A percentile compares a stretch with the other conserved stretches of the same genome.
phyloP scores from a whole-genome alignment of 1,139 yeast species.

The Petasospora rhodanensis region DNA sequence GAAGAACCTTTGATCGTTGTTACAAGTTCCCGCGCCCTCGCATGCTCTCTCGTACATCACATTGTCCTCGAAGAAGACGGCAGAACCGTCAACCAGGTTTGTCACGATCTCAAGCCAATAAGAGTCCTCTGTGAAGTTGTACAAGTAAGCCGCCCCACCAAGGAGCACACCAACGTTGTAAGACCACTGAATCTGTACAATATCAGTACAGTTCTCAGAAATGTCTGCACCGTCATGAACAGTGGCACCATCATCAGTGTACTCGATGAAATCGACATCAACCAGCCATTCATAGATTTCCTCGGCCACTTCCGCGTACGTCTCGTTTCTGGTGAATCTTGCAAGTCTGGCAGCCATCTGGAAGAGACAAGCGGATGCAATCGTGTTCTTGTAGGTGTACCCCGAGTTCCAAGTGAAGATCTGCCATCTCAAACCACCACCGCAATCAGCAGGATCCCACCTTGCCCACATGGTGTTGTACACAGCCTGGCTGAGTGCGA shows the following conservation, averaged over 20 bases:
- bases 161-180: constrained; percentile 79
- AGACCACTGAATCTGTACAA: constrained; percentile 69
- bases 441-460: constrained; percentile 53
- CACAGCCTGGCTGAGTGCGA: constrained; percentile 54
- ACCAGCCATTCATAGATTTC: constrained; percentile 77
- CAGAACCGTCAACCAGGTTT: constrained; percentile 47
- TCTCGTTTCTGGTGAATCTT: constrained; percentile 51
- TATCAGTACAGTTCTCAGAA: constrained; percentile 53
- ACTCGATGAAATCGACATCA: constrained; percentile 49
- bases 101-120: constrained; percentile 61
- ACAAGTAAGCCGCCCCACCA: constrained; percentile 77
- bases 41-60: constrained; percentile 77
- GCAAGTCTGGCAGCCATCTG: constrained; percentile 61
- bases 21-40: constrained; percentile 40
- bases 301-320: constrained; percentile 79
- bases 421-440: constrained; percentile 70
- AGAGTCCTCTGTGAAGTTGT: constrained; percentile 63
- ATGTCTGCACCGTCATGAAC: constrained; percentile 78
- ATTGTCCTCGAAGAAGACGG: constrained; percentile 47
- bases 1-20: constrained; percentile 61
- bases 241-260: constrained; percentile 28
- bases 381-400: constrained; percentile 61
- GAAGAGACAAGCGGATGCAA: constrained; percentile 60
- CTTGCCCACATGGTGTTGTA: constrained; percentile 50
- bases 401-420: constrained; percentile 69